Percentiles rank a stretch among this genome's conserved stretches.
Evolutionary conservation across 805 yeast species (phyloP).

Genomic region (Monosporozyma unispora): DNA sequence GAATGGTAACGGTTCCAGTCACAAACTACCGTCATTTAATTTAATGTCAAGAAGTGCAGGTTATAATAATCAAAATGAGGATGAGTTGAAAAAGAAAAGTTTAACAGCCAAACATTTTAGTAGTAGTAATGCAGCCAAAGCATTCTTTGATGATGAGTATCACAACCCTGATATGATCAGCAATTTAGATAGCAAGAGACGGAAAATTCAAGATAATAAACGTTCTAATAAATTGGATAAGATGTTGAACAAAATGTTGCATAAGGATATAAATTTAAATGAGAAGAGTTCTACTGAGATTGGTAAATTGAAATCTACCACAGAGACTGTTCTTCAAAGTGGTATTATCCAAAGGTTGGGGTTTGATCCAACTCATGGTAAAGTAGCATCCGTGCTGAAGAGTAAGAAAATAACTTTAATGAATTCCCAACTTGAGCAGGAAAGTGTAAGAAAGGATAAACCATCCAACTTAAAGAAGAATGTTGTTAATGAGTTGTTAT

Average conservation of each 20-base stretch:
- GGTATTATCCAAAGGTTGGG: conserved; percentile 38
- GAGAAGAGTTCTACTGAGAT: conserved; percentile 14
- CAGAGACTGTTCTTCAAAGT: conserved; percentile 33
- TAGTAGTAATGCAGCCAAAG: conserved; percentile 36
- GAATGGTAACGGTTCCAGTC: background rate
- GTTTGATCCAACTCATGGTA: conserved; percentile 41
- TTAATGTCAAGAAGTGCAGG: background rate
- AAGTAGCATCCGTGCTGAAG: conserved; percentile 14
- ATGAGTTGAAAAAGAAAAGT: conserved; percentile 7
- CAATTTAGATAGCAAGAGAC: conserved; percentile 32
- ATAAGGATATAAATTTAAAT: conserved; percentile 15
- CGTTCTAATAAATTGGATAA: conserved; percentile 26
- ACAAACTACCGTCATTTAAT: background rate
- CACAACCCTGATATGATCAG: conserved; percentile 39
- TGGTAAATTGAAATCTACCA: conserved; percentile 20
- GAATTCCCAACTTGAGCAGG: background rate
- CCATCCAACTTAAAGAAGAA: conserved; percentile 13
- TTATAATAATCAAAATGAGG: background rate
- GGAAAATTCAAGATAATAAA: conserved; percentile 34
- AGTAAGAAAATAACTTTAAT: background rate
- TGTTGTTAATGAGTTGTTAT: conserved; percentile 24
- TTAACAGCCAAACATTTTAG: conserved; percentile 27
- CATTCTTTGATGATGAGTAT: conserved; percentile 43
- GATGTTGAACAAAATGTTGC: conserved; percentile 6
- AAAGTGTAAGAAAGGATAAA: conserved; percentile 1